Base-by-base conservation (phyloP, 83 land plant genomes). In the Diphasiastrum complanatum region DNA sequence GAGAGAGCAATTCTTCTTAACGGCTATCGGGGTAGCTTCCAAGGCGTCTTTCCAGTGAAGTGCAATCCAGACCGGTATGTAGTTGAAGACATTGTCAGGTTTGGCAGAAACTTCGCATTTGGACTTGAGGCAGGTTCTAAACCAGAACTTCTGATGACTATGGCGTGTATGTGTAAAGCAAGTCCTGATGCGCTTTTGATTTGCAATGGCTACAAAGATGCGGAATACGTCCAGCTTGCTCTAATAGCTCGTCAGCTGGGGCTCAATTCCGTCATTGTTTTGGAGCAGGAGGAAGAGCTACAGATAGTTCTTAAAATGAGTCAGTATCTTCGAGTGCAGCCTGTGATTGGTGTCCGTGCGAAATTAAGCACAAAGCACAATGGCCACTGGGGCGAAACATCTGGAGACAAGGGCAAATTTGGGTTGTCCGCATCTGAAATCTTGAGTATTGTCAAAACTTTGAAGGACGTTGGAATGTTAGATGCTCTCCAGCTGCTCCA, bases 41-140 rank as follows among this genome's bases (percentile, higher is more conserved):
- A 86, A 61, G 97, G 97, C 3, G 96, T 91, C 3, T 91, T 73
- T 64, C 97, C 97, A 5, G 96, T 91, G 26, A 91, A 91, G 49
- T 91, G 91, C 73, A 91, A 91, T 64, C 97, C 95, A 61, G 96
- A 91, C 48, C 77, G 79, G 51, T 81, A 62, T 34, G 66, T 91
- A 31, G 87, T 91, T 10, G 96, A 91, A 24, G 86, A 85, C 56
- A 63, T 91, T 45, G 91, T 87, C n/a, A 69, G 59, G 40, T 80
- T 79, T 56, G 97, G 95, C 5, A 54, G 61, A 3, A 33, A 66
- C 1, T 80, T 73, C 47, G 58, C 70, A 24, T 91, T 91, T 69
- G 97, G 97, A 18, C 78, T 91, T 19, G 97, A 91, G 58, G 95
- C 96, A 5, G 95, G 97, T n/a, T 91, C 97, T 2, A 91, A 87